phyloP scores from a whole-genome alignment of 2,329 filamentous ascomycete species.

The Alternaria triticimaculans region DNA sequence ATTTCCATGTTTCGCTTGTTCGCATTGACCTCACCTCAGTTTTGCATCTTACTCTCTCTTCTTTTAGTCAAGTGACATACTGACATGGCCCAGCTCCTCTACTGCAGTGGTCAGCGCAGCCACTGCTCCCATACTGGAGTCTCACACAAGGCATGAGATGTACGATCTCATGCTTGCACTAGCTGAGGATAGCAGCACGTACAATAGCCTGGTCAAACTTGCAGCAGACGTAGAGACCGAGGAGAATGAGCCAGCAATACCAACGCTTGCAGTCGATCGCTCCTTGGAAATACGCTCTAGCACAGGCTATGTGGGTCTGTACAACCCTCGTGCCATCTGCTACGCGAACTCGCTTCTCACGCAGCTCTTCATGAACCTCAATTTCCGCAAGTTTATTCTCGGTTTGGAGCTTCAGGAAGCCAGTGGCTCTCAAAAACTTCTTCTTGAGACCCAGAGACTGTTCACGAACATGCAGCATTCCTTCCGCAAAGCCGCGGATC shows the following conservation, averaged over 20 bases:
- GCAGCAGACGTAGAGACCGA: conserved; percentile 25
- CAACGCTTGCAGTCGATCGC: conserved; percentile 64
- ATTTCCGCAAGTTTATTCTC: conserved; percentile 86
- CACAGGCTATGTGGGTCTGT: conserved; percentile 86
- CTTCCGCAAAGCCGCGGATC: conserved; percentile 74
- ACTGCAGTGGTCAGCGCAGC: conserved; percentile 17
- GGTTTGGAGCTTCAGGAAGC: conserved; percentile 59
- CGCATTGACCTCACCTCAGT: not conserved
- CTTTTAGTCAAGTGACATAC: not conserved
- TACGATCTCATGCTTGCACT: conserved; percentile 46
- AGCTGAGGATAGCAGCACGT: conserved; percentile 41
- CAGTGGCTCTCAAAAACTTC: conserved; percentile 67
- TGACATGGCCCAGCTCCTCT: conserved; percentile 8
- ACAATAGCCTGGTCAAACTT: conserved; percentile 38
- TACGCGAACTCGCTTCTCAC: conserved; percentile 95
- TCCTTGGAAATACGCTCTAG: conserved; percentile 72
- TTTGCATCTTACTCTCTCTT: not conserved
- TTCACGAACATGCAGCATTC: conserved; percentile 89
- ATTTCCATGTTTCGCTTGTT: not conserved
- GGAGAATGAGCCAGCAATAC: conserved; percentile 63
- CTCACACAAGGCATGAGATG: conserved; percentile 44
- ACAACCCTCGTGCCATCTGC: conserved; percentile 93
- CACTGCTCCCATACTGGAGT: conserved; percentile 44
- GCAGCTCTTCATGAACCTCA: conserved; percentile 93
- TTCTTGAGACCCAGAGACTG: conserved; percentile 78